These are phyloP conservation scores for Thielaviopsis euricoi DNA, from an alignment of 2,329 filamentous ascomycete species.

Conservation along the genomic window DNA sequence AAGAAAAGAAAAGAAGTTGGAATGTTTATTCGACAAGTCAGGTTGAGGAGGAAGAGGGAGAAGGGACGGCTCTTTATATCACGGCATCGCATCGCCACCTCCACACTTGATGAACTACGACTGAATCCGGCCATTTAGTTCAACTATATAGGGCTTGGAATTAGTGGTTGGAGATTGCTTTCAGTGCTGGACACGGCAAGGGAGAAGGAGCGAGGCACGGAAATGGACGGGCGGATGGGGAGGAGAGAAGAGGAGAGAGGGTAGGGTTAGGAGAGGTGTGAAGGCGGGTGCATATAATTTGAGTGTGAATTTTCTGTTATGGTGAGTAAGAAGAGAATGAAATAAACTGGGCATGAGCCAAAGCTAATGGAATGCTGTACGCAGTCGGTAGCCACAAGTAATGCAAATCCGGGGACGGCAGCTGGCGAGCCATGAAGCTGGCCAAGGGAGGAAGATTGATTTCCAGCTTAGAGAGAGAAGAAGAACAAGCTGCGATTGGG, in stretches of 20 bases:
- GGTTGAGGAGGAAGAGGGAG: background rate
- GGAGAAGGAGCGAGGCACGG: background rate
- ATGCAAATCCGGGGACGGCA: background rate
- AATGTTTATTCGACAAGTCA: background rate
- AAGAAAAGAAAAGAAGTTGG: background rate
- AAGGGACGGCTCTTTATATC: background rate
- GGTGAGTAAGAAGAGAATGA: too few relatives aligned
- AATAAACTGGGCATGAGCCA: too few relatives aligned
- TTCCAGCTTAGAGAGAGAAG: background rate
- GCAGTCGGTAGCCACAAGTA: too few relatives aligned
- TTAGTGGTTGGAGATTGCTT: too few relatives aligned
- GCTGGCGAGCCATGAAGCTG: background rate
- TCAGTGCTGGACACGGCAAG: background rate
- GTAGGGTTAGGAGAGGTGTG: background rate
- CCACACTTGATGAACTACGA: background rate
- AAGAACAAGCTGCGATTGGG: background rate
- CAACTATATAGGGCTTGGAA: too few relatives aligned
- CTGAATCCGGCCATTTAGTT: background rate
- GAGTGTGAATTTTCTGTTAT: too few relatives aligned
- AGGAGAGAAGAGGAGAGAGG: background rate
- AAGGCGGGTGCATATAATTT: too few relatives aligned
- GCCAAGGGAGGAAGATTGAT: background rate
- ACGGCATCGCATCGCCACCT: background rate
- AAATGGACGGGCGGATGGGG: background rate
- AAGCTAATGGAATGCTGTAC: background rate